A percentile compares a stretch with the other conserved stretches of the same genome.
These are phyloP conservation scores for Arachis hypogaea DNA, from an alignment of 306 rosid species.

Conservation along the genomic window DNA sequence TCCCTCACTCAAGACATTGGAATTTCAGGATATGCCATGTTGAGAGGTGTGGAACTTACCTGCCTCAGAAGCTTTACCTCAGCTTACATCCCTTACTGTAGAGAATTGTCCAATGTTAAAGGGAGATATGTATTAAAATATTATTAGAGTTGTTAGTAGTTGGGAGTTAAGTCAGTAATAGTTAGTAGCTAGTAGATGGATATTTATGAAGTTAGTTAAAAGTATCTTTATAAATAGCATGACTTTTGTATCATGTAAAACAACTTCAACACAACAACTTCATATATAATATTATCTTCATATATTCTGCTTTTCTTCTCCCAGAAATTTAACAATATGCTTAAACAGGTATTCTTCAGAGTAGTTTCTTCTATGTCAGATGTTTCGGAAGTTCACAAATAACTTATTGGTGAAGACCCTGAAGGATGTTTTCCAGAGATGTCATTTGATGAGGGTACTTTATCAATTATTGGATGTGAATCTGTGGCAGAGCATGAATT, in stretches of 20 bases:
- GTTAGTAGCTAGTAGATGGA: too few relatives aligned
- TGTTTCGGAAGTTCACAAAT: not conserved
- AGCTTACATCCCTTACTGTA: not conserved
- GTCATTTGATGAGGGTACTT: not conserved
- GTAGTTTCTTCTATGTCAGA: not conserved
- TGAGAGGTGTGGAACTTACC: conserved; percentile 18
- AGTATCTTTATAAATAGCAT: too few relatives aligned
- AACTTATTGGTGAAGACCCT: not conserved
- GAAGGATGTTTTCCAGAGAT: not conserved
- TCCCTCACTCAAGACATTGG: too few relatives aligned
- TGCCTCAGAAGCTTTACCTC: conserved; percentile 13
- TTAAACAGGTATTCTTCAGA: not conserved
- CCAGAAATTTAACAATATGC: too few relatives aligned
- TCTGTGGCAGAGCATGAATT: not conserved
- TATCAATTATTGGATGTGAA: not conserved
- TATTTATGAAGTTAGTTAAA: too few relatives aligned
- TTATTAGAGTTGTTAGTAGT: too few relatives aligned
- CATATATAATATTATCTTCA: too few relatives aligned
- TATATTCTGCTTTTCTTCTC: too few relatives aligned
- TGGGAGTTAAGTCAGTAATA: too few relatives aligned
- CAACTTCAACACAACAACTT: too few relatives aligned
- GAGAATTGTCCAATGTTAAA: not conserved
- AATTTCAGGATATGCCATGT: too few relatives aligned
- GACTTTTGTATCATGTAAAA: too few relatives aligned
- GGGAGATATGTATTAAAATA: conserved; percentile 15